Evolutionary conservation across 2,329 filamentous ascomycete species (phyloP).

Genomic region (Xylariaceae sp.): DNA sequence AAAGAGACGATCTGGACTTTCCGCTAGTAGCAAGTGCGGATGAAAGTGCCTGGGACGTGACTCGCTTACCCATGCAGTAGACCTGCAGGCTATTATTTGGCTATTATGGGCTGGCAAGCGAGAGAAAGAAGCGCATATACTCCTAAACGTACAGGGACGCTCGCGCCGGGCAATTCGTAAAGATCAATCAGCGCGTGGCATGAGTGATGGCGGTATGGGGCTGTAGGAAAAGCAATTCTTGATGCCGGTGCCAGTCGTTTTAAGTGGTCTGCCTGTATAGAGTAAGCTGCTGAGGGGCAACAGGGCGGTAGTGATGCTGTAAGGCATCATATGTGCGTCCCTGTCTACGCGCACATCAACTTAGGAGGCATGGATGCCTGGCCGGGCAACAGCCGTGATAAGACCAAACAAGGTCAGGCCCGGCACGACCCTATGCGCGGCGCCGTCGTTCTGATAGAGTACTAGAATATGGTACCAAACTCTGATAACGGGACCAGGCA

Average conservation of each 20-base stretch:
- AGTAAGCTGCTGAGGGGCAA: neutral
- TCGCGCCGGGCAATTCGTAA: too few species aligned
- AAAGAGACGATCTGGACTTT: too few species aligned
- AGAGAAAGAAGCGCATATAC: too few species aligned
- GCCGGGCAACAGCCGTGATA: neutral
- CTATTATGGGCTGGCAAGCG: too few species aligned
- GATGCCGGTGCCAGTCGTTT: too few species aligned
- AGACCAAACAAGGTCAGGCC: neutral
- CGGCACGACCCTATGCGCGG: neutral
- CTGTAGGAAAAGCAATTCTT: conserved; percentile 12
- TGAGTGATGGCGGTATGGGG: neutral
- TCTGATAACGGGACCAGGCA: neutral
- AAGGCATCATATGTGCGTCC: conserved; percentile 4
- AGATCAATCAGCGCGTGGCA: neutral
- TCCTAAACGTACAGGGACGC: too few species aligned
- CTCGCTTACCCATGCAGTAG: conserved; percentile 21
- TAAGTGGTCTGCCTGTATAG: neutral
- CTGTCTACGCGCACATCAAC: conserved; percentile 4
- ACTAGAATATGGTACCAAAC: neutral
- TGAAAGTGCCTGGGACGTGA: conserved; percentile 20
- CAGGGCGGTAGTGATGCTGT: conserved; percentile 1
- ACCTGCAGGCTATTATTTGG: conserved; percentile 18
- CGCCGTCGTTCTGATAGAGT: too few species aligned
- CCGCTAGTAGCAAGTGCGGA: too few species aligned
- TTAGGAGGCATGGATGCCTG: neutral